Percentiles rank a stretch among this genome's conserved stretches.
Evolutionary conservation across 2,329 filamentous ascomycete genomes (phyloP).

Genomic region (Colletotrichum scovillei): DNA sequence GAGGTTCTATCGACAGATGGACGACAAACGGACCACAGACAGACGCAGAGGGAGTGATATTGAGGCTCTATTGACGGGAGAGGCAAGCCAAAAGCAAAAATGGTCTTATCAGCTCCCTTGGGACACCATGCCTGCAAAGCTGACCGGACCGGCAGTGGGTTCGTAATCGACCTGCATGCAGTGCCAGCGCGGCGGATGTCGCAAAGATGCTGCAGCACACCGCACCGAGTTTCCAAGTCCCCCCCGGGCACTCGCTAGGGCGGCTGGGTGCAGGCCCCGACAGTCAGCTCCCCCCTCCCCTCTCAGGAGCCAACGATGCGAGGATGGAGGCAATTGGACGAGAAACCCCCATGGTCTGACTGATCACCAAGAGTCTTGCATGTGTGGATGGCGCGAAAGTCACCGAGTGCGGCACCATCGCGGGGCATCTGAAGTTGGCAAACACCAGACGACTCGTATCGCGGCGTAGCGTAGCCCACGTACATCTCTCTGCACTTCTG

Average conservation of each 20-base stretch:
- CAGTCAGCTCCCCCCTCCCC: slow-evolving; percentile 4
- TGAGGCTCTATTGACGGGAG: slow-evolving; percentile 24
- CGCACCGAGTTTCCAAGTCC: slow-evolving; percentile 5
- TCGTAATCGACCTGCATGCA: slow-evolving; percentile 31
- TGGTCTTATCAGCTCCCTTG: slow-evolving; percentile 14
- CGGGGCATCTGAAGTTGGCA: slow-evolving; percentile 15
- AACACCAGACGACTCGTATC: slow-evolving; percentile 26
- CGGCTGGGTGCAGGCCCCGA: slow-evolving; percentile 28
- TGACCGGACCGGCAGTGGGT: slow-evolving; percentile 11
- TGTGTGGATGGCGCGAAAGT: background rate
- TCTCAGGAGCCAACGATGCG: slow-evolving; percentile 12
- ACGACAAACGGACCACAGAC: background rate
- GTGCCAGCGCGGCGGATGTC: slow-evolving; percentile 31
- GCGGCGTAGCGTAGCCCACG: background rate
- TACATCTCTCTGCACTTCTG: background rate
- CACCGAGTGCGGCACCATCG: background rate
- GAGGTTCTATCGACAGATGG: background rate
- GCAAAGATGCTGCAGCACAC: slow-evolving; percentile 23
- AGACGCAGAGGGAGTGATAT: background rate
- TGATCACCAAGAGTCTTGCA: slow-evolving; percentile 20
- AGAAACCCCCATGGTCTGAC: slow-evolving; percentile 13
- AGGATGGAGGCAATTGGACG: slow-evolving; percentile 19
- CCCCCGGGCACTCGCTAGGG: slow-evolving; percentile 20
- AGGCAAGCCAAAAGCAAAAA: background rate
- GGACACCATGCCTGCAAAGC: slow-evolving; percentile 20